phyloP scores from a whole-genome alignment of 306 rosid genomes.

The Rosa multiflora region DNA sequence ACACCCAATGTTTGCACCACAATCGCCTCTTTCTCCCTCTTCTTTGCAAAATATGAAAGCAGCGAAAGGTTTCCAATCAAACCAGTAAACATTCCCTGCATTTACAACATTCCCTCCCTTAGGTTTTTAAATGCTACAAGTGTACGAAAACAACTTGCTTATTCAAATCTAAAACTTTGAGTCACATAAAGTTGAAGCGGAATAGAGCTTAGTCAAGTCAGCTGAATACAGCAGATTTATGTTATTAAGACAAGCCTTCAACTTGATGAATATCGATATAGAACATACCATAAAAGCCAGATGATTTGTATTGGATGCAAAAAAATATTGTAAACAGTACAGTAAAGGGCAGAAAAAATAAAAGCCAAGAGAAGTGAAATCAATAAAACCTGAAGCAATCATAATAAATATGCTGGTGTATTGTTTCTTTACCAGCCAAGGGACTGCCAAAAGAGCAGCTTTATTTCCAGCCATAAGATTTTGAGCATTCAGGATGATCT shows the following conservation, averaged over 20 bases:
- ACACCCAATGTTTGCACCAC: conserved; percentile 81
- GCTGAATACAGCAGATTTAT: not conserved
- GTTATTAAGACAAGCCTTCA: not conserved
- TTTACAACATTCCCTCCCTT: conserved; percentile 18
- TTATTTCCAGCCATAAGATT: conserved; percentile 70
- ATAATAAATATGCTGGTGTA: conserved; percentile 6
- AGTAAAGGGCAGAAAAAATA: not conserved
- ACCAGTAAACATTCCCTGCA: conserved; percentile 86
- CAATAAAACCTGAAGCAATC: not conserved
- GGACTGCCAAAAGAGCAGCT: conserved; percentile 71
- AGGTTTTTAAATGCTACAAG: conserved; percentile 16
- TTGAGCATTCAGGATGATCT: conserved; percentile 73
- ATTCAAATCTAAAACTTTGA: not conserved
- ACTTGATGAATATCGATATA: not conserved
- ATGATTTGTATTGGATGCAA: not conserved
- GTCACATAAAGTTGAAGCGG: not conserved
- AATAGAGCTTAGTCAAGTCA: not conserved
- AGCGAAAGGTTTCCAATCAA: conserved; percentile 85
- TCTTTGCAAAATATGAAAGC: conserved; percentile 84
- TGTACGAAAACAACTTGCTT: not conserved
- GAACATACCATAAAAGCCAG: not conserved
- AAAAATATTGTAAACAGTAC: conserved; percentile 1
- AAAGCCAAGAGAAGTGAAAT: conserved; percentile 10
- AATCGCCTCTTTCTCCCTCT: conserved; percentile 83
- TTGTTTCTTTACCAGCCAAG: conserved; percentile 61